These are phyloP conservation scores for Musa balbisiana DNA, from an alignment of 202 grass and related monocot species.

Conservation along the genomic window DNA sequence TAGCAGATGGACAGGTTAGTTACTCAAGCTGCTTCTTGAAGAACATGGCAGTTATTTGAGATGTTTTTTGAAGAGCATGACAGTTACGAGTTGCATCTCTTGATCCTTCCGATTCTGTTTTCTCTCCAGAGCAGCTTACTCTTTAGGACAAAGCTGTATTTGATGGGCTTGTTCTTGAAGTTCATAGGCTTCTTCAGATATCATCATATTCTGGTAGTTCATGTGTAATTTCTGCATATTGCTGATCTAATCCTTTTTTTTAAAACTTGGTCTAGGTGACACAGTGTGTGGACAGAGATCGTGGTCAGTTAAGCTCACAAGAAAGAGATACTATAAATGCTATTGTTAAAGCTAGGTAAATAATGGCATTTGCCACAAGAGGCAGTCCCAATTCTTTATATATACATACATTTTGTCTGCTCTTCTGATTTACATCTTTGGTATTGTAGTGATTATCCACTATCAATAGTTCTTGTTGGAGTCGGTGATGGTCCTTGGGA, in stretches of 20 bases:
- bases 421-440: neutral
- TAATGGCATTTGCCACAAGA: neutral
- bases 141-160: neutral
- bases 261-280: neutral
- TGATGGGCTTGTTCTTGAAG: neutral
- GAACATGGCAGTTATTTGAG: neutral
- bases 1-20: slow-evolving; percentile 87
- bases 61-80: neutral
- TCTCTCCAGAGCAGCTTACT: neutral
- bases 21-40: neutral
- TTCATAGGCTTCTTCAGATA: neutral
- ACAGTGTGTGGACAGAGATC: neutral
- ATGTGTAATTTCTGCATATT: neutral
- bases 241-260: neutral
- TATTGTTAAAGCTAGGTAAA: slow-evolving; percentile 14
- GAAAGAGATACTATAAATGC: slow-evolving; percentile 1
- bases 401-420: neutral
- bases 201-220: neutral
- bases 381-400: neutral
- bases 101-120: neutral
- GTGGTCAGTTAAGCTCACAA: slow-evolving; percentile 11
- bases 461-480: slow-evolving; percentile 95
- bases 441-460: slow-evolving; percentile 50
- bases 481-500: slow-evolving; percentile 99
- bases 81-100: neutral